Evolutionary conservation across 768 basidiomycete genomes (phyloP), one percentile per base, ranked within the genome.

Genomic region (Pisolithus albus): DNA sequence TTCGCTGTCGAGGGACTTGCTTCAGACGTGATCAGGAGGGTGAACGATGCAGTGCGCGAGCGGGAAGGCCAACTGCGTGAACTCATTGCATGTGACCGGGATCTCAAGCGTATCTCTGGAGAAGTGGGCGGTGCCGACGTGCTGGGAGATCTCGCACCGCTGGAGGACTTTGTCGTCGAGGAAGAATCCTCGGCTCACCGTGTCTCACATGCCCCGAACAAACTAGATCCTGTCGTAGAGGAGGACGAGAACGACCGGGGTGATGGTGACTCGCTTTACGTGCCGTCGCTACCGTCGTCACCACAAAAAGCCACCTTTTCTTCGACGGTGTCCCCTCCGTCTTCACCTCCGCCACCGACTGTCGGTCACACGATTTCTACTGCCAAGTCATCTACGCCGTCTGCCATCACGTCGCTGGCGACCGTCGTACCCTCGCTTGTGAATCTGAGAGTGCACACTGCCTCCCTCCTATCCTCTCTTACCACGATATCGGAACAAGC

Each of bases 401-500:
- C 64, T 28, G 66, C 64, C 39, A 66, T 65, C 59, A 55, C 64
- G 23, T 63, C 63, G 5, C 59, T 65, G 43, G 61, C 42, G 28
- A 26, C 45, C 23, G 54, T 83, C 0, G 74, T 88, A 44, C 75
- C 82, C 2, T 84, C 88, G 52, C 74, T 93, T 46, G 73, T 80
- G 3, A 77, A 86, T 56, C 73, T 92, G 52, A 84, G 90, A 40
- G 77, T 81, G 21, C 78, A 82, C 63, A 93, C 91, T 0, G 66
- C 82, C 8, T 85, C 88, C 8, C 79, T 92, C 47, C 82, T 86
- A 43, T 71, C 83, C 21, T 86, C 88, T 10, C 77, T 94, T 42
- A 78, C 83, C 2, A 79, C 82, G 32, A 81, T 92, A 56, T 89
- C 86, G 23, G 91, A 94, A 60, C 88, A 92, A 53, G 86, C 89